These are phyloP conservation scores for Acanthochlamys bracteata DNA, from an alignment of 106 monocot species.

Conservation along the genomic window DNA sequence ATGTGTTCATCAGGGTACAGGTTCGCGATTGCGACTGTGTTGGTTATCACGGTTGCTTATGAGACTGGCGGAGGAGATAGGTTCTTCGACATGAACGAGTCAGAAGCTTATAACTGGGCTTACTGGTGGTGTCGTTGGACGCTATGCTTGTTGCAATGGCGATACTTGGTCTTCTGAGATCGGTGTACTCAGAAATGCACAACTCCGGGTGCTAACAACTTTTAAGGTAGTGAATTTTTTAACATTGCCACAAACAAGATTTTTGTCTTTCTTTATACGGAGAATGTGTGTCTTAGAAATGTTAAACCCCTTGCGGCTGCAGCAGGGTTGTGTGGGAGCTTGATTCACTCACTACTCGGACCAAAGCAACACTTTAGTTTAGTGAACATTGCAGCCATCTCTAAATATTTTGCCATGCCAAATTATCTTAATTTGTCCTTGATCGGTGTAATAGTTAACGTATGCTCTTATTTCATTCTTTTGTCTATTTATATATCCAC, in stretches of 20 bases:
- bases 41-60: constrained; percentile 36
- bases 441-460: no score
- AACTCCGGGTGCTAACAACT: constrained; percentile 70
- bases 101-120: constrained; percentile 54
- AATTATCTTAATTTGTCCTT: no score
- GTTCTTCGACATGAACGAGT: constrained; percentile 66
- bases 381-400: constrained; percentile 78
- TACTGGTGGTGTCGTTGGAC: constrained; percentile 82
- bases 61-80: constrained; percentile 40
- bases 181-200: constrained; percentile 64
- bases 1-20: not conserved
- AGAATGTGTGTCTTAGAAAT: no score
- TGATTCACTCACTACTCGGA: constrained; percentile 87
- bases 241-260: no score
- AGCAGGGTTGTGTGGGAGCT: constrained; percentile 69
- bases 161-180: constrained; percentile 97
- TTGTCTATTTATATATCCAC: no score
- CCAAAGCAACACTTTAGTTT: constrained; percentile 86
- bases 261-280: no score
- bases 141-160: constrained; percentile 94
- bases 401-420: no score
- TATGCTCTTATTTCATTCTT: no score
- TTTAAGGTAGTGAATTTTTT: constrained; percentile 49
- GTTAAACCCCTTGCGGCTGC: constrained; percentile 58
- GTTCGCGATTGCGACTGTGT: constrained; percentile 15